Percentiles rank a stretch among this genome's conserved stretches.
Conservation (phyloP, 2,329 filamentous ascomycete species). For the Penicillium sp. region DNA sequence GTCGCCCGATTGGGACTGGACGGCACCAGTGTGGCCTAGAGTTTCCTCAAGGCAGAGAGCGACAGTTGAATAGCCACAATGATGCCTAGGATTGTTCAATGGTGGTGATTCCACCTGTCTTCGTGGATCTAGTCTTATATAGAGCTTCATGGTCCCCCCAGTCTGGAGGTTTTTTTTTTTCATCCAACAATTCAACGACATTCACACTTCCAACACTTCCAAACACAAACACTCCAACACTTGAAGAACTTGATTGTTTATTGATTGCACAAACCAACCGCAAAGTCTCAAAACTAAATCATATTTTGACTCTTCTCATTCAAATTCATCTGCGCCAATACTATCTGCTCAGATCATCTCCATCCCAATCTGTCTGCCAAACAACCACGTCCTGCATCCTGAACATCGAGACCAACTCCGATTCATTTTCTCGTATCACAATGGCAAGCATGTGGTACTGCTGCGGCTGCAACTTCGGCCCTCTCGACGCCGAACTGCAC, state of each 20-base stretch:
- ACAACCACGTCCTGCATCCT: background rate
- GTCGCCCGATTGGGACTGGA: constrained; percentile 9
- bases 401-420: background rate
- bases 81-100: constrained; percentile 1
- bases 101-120: background rate
- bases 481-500: constrained; percentile 23
- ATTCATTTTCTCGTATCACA: background rate
- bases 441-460: constrained; percentile 30
- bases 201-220: background rate
- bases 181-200: constrained; percentile 3
- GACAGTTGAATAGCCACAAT: constrained; percentile 6
- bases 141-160: background rate
- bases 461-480: constrained; percentile 30
- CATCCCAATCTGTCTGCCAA: background rate
- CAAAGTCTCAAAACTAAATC: too few species aligned
- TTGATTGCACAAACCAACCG: too few species aligned
- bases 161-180: constrained; percentile 8
- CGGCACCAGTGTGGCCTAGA: constrained; percentile 3
- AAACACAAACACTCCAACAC: background rate
- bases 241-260: too few species aligned
- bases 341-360: too few species aligned
- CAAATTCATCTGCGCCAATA: too few species aligned
- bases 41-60: constrained; percentile 9
- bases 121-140: background rate
- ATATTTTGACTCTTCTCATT: too few species aligned